Conservation (phyloP, 176 grass and related monocot genomes). For the Oryza glaberrima region DNA sequence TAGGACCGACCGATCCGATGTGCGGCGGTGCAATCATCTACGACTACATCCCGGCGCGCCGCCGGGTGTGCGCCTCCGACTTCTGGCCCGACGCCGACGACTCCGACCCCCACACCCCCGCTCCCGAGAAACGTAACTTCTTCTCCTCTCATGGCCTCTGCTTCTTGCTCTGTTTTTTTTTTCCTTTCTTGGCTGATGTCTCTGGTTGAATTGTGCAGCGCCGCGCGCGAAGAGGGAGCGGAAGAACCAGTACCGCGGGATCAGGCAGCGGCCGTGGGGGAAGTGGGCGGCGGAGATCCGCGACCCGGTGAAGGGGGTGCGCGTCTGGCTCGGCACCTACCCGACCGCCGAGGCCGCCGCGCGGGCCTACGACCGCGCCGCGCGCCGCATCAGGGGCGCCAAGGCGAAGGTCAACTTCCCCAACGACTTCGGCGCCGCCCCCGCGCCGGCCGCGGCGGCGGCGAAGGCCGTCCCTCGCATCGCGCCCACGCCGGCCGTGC, state of each 20-base stretch:
- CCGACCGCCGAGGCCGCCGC: slow-evolving; percentile 79
- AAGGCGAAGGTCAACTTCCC: slow-evolving; percentile 99
- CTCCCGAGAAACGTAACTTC: slow-evolving; percentile 48
- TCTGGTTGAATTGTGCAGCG: neutral
- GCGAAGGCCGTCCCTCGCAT: neutral
- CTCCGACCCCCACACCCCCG: slow-evolving; percentile 13
- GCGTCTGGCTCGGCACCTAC: slow-evolving; percentile 97
- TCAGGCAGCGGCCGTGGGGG: slow-evolving; percentile 81
- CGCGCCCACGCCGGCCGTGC: neutral
- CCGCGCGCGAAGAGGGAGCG: slow-evolving; percentile 50
- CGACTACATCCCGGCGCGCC: slow-evolving; percentile 70
- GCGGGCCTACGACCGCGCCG: slow-evolving; percentile 85
- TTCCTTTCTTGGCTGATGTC: neutral
- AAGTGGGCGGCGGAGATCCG: slow-evolving; percentile 92
- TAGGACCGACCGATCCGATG: slow-evolving; percentile 45
- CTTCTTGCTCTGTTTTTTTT: neutral
- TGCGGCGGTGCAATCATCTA: slow-evolving; percentile 90
- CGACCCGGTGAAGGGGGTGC: slow-evolving; percentile 88
- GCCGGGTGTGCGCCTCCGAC: slow-evolving; percentile 45
- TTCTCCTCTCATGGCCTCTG: neutral
- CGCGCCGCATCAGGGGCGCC: slow-evolving; percentile 79
- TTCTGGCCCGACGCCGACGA: slow-evolving; percentile 58
- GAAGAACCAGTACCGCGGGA: slow-evolving; percentile 86
- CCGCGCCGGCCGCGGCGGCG: neutral
- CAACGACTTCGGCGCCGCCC: slow-evolving; percentile 27